Conservation (phyloP, 495 filamentous ascomycete species). For the Neurospora tetraspora region DNA sequence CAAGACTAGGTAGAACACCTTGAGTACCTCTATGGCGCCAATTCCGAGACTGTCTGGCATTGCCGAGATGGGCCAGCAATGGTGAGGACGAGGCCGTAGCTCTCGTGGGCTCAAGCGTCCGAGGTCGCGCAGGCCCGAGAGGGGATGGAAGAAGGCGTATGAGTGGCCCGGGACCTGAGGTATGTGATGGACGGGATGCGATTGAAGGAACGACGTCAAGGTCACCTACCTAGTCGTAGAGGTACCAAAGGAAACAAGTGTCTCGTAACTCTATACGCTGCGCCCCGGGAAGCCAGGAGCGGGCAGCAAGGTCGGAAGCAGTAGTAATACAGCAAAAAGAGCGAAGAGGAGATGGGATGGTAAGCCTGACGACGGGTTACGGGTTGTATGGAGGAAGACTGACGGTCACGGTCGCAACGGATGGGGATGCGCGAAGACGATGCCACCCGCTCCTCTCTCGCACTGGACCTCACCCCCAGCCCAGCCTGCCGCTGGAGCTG, state of each 20-base stretch:
- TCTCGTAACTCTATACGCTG: conserved; percentile 19
- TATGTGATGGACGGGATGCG: neutral
- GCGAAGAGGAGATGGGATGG: conserved; percentile 18
- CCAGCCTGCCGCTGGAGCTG: neutral
- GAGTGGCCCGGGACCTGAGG: neutral
- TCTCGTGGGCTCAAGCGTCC: neutral
- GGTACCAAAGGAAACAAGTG: conserved; percentile 14
- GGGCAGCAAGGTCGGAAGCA: conserved; percentile 21
- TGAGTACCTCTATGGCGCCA: neutral
- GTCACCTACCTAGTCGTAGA: neutral
- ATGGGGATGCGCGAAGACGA: neutral
- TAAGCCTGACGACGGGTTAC: conserved; percentile 23
- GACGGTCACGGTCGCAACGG: neutral
- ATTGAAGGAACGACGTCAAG: neutral
- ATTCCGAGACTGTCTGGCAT: neutral
- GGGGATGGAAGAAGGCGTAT: neutral
- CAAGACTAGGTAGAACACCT: neutral
- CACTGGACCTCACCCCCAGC: neutral
- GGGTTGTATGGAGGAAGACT: conserved; percentile 17
- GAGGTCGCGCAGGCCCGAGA: neutral
- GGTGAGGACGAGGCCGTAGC: neutral
- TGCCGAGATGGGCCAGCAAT: neutral
- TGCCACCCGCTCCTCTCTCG: neutral
- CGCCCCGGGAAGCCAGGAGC: conserved; percentile 30
- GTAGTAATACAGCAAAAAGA: conserved; percentile 24